These are phyloP conservation scores for Yamadazyma nakazawae DNA, from an alignment of 805 yeast genomes.

Conservation along the genomic window DNA sequence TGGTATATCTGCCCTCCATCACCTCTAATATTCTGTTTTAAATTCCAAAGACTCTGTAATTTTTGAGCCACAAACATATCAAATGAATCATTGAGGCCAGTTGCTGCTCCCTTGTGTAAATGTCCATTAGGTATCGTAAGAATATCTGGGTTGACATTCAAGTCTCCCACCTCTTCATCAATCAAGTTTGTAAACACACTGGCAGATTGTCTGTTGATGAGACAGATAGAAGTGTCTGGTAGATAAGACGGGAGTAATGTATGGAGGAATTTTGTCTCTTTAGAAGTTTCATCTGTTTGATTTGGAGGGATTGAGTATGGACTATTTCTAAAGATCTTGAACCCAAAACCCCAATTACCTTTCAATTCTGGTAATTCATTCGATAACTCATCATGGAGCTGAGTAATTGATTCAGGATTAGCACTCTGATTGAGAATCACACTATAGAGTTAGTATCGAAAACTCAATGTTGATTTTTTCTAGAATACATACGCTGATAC, in stretches of 20 bases:
- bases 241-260: constrained; percentile 51
- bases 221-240: constrained; percentile 44
- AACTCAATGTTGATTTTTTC: not conserved
- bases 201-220: constrained; percentile 41
- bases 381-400: constrained; percentile 67
- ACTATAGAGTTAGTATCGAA: constrained; percentile 17
- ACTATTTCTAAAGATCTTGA: constrained; percentile 67
- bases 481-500: constrained; percentile 35
- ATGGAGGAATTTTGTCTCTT: constrained; percentile 46
- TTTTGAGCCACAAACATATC: constrained; percentile 54
- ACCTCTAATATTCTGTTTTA: constrained; percentile 67
- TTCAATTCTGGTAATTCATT: constrained; percentile 60
- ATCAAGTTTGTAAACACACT: constrained; percentile 36
- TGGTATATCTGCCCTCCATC: constrained; percentile 71
- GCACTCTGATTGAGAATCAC: constrained; percentile 38
- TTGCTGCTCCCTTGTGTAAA: constrained; percentile 50
- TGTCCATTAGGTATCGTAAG: constrained; percentile 34
- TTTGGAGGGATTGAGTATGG: constrained; percentile 46
- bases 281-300: constrained; percentile 24
- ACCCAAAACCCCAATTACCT: constrained; percentile 67
- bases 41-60: constrained; percentile 66
- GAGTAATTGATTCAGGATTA: constrained; percentile 59
- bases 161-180: constrained; percentile 27
- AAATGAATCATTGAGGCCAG: constrained; percentile 55
- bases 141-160: constrained; percentile 8